phyloP scores from a whole-genome alignment of 768 basidiomycete species.

The Sarcomyxa edulis region DNA sequence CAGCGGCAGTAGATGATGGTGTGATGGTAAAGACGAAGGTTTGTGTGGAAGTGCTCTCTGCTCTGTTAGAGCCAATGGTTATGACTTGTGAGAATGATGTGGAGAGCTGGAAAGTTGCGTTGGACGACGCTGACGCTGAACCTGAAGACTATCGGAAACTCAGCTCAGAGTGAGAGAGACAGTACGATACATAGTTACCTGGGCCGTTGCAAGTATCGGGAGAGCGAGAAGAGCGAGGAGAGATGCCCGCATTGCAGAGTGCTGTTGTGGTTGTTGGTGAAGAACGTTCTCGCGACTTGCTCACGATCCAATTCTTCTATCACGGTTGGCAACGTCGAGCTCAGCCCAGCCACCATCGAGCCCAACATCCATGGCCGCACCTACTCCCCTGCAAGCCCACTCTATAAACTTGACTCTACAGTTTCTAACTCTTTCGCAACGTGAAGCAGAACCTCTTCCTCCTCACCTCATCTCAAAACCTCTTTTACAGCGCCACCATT shows the following conservation, averaged over 20 bases:
- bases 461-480: slow-evolving; percentile 54
- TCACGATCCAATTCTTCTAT: no score
- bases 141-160: slow-evolving; percentile 1
- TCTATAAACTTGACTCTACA: slow-evolving; percentile 45
- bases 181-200: slow-evolving; percentile 24
- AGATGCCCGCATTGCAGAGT: slow-evolving; percentile 23
- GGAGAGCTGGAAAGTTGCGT: slow-evolving; percentile 24
- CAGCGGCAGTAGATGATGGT: slow-evolving; percentile 15
- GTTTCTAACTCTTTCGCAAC: slow-evolving; percentile 46
- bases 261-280: slow-evolving; percentile 17
- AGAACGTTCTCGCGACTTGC: background rate
- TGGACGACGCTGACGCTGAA: slow-evolving; percentile 25
- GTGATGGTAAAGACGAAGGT: slow-evolving; percentile 45
- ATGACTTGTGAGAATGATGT: slow-evolving; percentile 32
- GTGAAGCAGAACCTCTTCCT: slow-evolving; percentile 48
- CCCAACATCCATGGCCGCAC: slow-evolving; percentile 1
- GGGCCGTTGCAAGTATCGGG: slow-evolving; percentile 36
- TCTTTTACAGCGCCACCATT: slow-evolving; percentile 60
- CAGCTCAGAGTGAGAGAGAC: background rate
- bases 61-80: slow-evolving; percentile 34
- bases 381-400: slow-evolving; percentile 23
- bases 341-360: background rate
- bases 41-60: slow-evolving; percentile 31
- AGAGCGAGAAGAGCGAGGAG: slow-evolving; percentile 30
- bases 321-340: no score